A percentile compares a stretch with the other conserved stretches of the same genome.
These are phyloP conservation scores for Ogataea methanolica DNA, from an alignment of 805 yeast genomes.

Conservation along the genomic window DNA sequence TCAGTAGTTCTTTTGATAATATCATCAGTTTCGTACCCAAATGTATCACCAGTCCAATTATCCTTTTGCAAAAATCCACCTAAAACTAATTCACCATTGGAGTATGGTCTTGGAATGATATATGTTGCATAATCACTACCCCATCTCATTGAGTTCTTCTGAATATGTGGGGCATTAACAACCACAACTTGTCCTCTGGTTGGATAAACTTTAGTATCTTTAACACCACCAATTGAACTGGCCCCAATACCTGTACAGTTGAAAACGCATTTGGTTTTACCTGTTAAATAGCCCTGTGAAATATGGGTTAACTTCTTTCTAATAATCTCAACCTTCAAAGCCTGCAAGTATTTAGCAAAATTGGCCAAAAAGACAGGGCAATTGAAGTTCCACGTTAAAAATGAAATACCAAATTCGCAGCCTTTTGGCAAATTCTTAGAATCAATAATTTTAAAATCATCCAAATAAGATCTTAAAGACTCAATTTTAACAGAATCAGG, in stretches of 20 bases:
- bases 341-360: constrained; percentile 39
- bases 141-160: constrained; percentile 56
- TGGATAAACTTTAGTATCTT: constrained; percentile 59
- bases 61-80: constrained; percentile 72
- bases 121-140: constrained; percentile 61
- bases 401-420: constrained; percentile 50
- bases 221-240: constrained; percentile 55
- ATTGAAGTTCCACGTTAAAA: constrained; percentile 65
- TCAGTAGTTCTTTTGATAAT: constrained; percentile 45
- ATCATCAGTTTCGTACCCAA: constrained; percentile 42
- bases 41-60: constrained; percentile 60
- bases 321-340: constrained; percentile 47
- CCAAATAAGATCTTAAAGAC: constrained; percentile 45
- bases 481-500: constrained; percentile 45
- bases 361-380: constrained; percentile 57
- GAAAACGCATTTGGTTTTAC: constrained; percentile 46
- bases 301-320: constrained; percentile 48
- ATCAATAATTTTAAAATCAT: constrained; percentile 39
- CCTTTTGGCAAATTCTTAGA: constrained; percentile 44
- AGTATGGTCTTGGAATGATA: constrained; percentile 65
- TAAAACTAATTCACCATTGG: constrained; percentile 61
- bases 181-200: constrained; percentile 80
- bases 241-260: constrained; percentile 81
- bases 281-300: constrained; percentile 44
- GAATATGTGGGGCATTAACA: constrained; percentile 63